Conservation (phyloP, 345 rosid genomes). For the Adansonia digitata region DNA sequence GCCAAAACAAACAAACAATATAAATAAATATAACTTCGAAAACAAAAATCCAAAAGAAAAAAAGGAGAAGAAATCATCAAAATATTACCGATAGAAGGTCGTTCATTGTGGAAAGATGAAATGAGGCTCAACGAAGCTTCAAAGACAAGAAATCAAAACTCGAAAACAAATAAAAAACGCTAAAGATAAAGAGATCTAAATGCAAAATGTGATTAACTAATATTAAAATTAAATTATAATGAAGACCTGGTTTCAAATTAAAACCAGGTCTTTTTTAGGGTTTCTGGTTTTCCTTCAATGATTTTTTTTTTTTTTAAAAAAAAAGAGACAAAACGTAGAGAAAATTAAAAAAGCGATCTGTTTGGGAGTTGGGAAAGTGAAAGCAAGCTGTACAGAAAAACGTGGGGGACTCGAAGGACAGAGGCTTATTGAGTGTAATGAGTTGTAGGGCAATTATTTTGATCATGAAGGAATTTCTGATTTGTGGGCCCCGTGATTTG, state of each 20-base stretch:
- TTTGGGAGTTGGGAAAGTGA: not conserved
- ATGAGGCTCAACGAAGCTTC: conserved; percentile 25
- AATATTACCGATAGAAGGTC: conserved; percentile 70
- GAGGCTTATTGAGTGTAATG: not conserved
- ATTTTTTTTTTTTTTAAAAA: not conserved
- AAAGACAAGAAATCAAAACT: conserved; percentile 12
- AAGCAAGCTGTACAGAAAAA: not conserved
- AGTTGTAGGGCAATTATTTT: not conserved
- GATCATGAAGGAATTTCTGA: not conserved
- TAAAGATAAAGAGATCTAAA: not conserved
- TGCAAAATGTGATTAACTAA: not conserved
- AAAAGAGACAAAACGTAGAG: not conserved
- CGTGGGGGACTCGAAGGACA: too few species aligned
- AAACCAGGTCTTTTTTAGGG: conserved; percentile 22
- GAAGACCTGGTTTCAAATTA: conserved; percentile 14
- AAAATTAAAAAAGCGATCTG: not conserved
- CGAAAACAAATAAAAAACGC: not conserved
- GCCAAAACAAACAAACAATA: conserved; percentile 7
- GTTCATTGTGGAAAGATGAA: conserved; percentile 51
- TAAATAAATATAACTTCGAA: not conserved
- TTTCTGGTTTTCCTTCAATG: too few species aligned
- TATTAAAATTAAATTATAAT: not conserved
- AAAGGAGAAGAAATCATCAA: not conserved
- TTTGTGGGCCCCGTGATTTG: not conserved
- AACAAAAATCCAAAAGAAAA: not conserved